Evolutionary conservation across 1,284 basidiomycete genomes (phyloP), one percentile per base, ranked within the genome.

Genomic region (Leucoagaricus sp.): DNA sequence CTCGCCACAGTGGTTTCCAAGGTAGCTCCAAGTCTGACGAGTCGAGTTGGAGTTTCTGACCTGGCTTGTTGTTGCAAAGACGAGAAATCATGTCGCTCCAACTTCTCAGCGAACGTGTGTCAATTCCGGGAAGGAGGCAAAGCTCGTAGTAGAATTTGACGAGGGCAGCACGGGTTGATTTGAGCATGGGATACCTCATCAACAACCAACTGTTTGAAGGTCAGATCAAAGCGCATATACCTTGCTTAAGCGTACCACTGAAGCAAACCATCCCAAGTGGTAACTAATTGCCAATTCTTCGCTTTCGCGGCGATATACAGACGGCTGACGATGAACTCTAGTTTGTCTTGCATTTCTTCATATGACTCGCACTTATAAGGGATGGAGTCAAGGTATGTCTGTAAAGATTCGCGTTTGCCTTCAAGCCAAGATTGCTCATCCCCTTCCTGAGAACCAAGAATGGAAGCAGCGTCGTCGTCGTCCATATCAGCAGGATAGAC

Each of bases 101-200:
- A 61, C 80, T 81, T 57, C 89, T 84, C 57, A 86, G 77, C 50
- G 89, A 76, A 42, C 87, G 83, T 3, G 85, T 80, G 58, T 93
- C 90, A 56, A 93, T 75, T 23, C 90, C 90, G 9, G 91, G 91
- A 1, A 91, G 70, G 26, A 92, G 70, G 61, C 83, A 83, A 7
- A 93, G 73, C 67, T 94, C 88, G 66, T 92, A 96, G 75, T 93
- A 95, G 41, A 96, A 75, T 21, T 80, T 79, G 15, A 88, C 89
- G 45, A 96, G 83, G 65, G 86, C 85, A n/a, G 88, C 87, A 17
- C 94, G 87, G 26, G 84, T 85, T 38, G 83, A 65, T 55, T 84
- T 91, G 46, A 81, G 72, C 67, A 94, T 84, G 1, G 92, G 92
- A 69, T 94, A 94, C 53, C 86, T 86, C 81, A 93, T 83, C 60